Conservation (phyloP, 2,329 filamentous ascomycete genomes). For the Iodosphaeria phyllophila region DNA sequence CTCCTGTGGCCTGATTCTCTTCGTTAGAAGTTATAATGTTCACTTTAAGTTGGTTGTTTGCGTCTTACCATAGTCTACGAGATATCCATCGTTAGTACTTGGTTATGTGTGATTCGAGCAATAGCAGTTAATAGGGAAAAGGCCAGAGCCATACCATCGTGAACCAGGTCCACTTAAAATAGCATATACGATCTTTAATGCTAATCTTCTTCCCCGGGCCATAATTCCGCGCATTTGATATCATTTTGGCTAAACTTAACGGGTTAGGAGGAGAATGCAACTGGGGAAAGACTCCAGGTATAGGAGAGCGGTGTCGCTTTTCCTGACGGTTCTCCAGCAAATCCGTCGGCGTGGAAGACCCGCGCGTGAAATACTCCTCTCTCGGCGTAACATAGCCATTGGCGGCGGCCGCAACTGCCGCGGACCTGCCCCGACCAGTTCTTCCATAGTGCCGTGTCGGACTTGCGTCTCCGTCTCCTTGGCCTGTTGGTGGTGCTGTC, state of each 20-base stretch:
- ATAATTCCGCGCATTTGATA: slow-evolving; percentile 13
- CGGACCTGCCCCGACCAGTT: too few species aligned
- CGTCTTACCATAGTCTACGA: slow-evolving; percentile 16
- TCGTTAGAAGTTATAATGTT: slow-evolving; percentile 2
- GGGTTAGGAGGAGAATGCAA: slow-evolving; percentile 5
- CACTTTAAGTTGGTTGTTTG: background rate
- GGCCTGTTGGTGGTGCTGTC: too few species aligned
- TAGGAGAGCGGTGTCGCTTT: too few species aligned
- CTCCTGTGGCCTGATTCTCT: slow-evolving; percentile 26
- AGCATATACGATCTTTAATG: slow-evolving; percentile 30
- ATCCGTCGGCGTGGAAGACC: slow-evolving; percentile 5
- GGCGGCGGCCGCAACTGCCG: slow-evolving; percentile 5
- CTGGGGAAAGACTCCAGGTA: slow-evolving; percentile 3
- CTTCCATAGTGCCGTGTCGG: too few species aligned
- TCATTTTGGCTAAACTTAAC: slow-evolving; percentile 15
- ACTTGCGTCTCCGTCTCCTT: too few species aligned
- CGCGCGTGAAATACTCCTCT: slow-evolving; percentile 8
- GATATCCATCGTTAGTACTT: background rate
- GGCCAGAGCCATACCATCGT: slow-evolving; percentile 26
- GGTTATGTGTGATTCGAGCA: too few species aligned
- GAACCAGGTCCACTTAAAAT: slow-evolving; percentile 58
- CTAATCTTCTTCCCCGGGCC: slow-evolving; percentile 16
- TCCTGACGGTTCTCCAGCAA: slow-evolving; percentile 3
- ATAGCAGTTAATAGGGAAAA: too few species aligned
- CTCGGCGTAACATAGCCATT: slow-evolving; percentile 12